Base-by-base conservation (phyloP, 495 filamentous ascomycete species). In the Clavariopsis aquatica region DNA sequence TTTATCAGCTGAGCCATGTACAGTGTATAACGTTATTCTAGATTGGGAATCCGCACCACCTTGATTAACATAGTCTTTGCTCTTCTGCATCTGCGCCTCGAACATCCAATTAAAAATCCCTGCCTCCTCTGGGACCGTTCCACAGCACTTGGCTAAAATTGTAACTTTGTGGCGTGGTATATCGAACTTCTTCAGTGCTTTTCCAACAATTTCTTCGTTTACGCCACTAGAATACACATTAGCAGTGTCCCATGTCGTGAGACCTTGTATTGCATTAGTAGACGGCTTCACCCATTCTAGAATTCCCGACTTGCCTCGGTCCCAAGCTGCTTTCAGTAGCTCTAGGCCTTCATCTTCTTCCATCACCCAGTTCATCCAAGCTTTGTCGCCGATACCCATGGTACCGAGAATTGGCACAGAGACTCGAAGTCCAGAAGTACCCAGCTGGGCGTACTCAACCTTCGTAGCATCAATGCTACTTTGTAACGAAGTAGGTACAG, bases 251-350 rank as follows among this genome's bases (percentile, higher is more conserved):
- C 51, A 51, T 31, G 8, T 53, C 7, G 23, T 19, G 26, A 28
- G 24, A 17, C 26, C 23, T 19, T 5, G 29, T 26, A 8, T 12
- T 31, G 12, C 19, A 23, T 28, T 29, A 28, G 20, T 51, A 4
- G 45, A 47, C 5, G 6, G 15, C 8, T 23, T 19, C 12, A 12
- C 5, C 29, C 0, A 75, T 78, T 52, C 77, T 76, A 72, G 74
- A 80, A 19, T 27, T 47, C 20, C 29, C 34, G n/a, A 64, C 60
- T 49, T n/a, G n/a, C 80, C 80, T 41, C 77, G 60, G 52, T 82
- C 79, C 54, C 74, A 82, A 8, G 80, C 80, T 17, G 75, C 74
- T 64, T 82, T 81, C 19, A 81, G 72, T 0, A 79, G 45, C n/a
- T 73, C 65, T 7, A 75, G 45, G 2, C 70, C 65, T 54, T 79